A percentile compares a stretch with the other conserved stretches of the same genome.
Conservation (phyloP, 768 basidiomycete genomes). For the Floccularia luteovirens region DNA sequence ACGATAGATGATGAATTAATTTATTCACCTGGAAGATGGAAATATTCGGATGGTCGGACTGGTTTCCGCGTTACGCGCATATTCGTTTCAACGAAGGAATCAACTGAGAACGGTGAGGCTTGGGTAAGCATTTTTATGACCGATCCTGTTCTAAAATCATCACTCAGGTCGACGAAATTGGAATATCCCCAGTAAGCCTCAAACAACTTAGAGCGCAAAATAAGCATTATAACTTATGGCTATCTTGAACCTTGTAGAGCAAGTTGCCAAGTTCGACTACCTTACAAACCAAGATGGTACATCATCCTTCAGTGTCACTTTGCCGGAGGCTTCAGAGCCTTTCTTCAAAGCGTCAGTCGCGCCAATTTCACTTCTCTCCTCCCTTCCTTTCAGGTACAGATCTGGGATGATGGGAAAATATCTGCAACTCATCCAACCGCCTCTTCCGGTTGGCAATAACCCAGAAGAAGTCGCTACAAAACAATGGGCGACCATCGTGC, state of each 20-base stretch:
- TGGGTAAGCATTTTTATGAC: neutral
- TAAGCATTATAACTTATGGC: neutral
- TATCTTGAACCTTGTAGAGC: constrained; percentile 12
- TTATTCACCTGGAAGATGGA: constrained; percentile 25
- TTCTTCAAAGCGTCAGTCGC: constrained; percentile 22
- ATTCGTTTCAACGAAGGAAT: constrained; percentile 22
- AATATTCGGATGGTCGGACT: constrained; percentile 14
- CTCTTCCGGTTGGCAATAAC: constrained; percentile 4
- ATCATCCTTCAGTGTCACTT: constrained; percentile 16
- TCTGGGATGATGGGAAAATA: constrained; percentile 10
- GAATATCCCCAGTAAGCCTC: constrained; percentile 23
- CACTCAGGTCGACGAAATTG: constrained; percentile 21
- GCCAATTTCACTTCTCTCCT: constrained; percentile 16
- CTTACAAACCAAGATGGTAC: constrained; percentile 9
- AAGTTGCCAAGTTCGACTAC: constrained; percentile 20
- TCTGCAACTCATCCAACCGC: constrained; percentile 1
- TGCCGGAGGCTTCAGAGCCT: constrained; percentile 12
- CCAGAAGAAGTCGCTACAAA: constrained; percentile 2
- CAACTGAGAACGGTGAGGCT: constrained; percentile 18
- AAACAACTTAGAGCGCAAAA: neutral
- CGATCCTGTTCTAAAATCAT: neutral
- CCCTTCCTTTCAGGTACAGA: constrained; percentile 14
- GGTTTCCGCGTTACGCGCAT: constrained; percentile 24
- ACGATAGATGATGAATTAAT: constrained; percentile 23
- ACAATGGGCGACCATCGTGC: constrained; percentile 2